phyloP scores from a whole-genome alignment of 73 alveolate genomes.

The Loxodes magnus region DNA sequence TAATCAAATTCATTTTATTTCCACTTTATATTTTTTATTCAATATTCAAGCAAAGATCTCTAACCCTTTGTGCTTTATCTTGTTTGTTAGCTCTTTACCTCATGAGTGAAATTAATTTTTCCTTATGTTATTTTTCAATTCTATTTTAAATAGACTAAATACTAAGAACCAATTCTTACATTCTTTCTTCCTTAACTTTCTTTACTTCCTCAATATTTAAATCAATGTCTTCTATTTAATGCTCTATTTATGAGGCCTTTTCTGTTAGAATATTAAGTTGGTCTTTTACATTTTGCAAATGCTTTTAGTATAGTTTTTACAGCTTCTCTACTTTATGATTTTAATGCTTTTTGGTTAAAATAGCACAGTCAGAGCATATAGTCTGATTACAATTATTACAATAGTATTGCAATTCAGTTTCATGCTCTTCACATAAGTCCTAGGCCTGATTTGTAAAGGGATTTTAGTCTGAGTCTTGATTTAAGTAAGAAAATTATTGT shows the following conservation, averaged over 20 bases:
- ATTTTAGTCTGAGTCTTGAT: constrained; percentile 28
- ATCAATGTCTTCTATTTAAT: constrained; percentile 54
- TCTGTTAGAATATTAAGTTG: constrained; percentile 59
- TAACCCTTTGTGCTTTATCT: constrained; percentile 19
- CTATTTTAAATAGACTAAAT: constrained; percentile 49
- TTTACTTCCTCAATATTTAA: constrained; percentile 58
- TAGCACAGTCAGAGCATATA: constrained; percentile 92
- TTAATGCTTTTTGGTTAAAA: constrained; percentile 84
- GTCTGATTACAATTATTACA: constrained; percentile 83
- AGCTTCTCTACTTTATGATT: constrained; percentile 80
- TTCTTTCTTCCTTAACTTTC: constrained; percentile 73
- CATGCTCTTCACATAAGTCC: constrained; percentile 70
- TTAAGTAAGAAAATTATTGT: constrained; percentile 53
- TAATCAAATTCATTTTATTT: constrained; percentile 42
- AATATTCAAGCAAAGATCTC: constrained; percentile 16
- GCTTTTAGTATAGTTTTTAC: constrained; percentile 45
- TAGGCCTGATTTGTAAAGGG: constrained; percentile 25
- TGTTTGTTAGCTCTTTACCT: constrained; percentile 23
- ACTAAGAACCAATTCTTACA: constrained; percentile 59
- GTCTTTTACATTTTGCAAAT: constrained; percentile 41
- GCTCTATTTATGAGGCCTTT: constrained; percentile 41
- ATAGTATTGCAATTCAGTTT: constrained; percentile 64
- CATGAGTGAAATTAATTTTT: constrained; percentile 26
- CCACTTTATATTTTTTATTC: constrained; percentile 10
- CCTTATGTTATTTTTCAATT: constrained; percentile 45